Conservation (phyloP, 1,284 basidiomycete genomes). For the Singerocomus inundabilis region DNA sequence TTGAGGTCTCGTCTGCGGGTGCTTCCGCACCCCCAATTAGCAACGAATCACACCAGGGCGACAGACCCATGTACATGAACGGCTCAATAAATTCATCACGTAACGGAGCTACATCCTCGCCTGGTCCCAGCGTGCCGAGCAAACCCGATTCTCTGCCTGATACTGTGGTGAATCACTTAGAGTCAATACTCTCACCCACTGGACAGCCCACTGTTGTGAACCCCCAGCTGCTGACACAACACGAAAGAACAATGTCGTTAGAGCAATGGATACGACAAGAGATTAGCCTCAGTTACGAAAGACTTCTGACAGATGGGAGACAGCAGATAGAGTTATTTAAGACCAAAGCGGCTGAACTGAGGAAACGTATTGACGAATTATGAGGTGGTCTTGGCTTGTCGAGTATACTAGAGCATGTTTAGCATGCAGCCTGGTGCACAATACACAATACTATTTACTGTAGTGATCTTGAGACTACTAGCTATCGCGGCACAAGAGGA, state of each 20-base stretch:
- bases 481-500: no score
- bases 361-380: slow-evolving; percentile 45
- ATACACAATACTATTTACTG: no score
- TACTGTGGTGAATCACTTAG: not conserved
- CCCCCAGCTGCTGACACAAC: slow-evolving; percentile 47
- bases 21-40: not conserved
- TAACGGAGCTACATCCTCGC: not conserved
- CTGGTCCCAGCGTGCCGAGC: not conserved
- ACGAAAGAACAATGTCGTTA: slow-evolving; percentile 70
- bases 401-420: no score
- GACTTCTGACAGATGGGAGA: slow-evolving; percentile 61
- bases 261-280: slow-evolving; percentile 77
- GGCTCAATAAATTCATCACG: slow-evolving; percentile 5
- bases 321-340: slow-evolving; percentile 57
- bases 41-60: not conserved
- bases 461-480: no score
- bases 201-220: slow-evolving; percentile 12
- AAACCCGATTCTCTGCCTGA: not conserved
- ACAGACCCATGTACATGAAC: not conserved
- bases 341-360: slow-evolving; percentile 56
- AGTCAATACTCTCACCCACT: slow-evolving; percentile 12
- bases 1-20: not conserved
- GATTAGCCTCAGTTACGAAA: slow-evolving; percentile 60
- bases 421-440: no score
- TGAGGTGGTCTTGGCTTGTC: slow-evolving; percentile 7